Evolutionary conservation across 345 rosid genomes (phyloP).

Genomic region (Noccaea bulbosa): DNA sequence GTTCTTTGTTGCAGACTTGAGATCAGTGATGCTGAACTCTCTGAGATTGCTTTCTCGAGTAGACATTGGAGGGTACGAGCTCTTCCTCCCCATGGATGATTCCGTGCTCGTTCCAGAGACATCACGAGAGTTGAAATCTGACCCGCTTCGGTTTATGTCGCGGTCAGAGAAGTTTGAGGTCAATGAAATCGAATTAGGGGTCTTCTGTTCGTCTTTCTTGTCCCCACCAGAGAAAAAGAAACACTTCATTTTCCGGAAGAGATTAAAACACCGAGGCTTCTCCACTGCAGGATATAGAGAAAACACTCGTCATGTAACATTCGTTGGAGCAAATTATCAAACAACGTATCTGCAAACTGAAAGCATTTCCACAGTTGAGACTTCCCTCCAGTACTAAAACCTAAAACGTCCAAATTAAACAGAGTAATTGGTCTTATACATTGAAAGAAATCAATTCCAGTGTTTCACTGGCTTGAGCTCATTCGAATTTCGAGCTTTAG

Average conservation of each 20-base stretch:
- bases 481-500: neutral
- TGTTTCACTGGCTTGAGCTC: neutral
- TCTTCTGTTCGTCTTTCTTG: conserved; percentile 59
- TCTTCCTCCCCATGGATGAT: conserved; percentile 66
- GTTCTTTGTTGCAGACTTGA: conserved; percentile 82
- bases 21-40: conserved; percentile 75
- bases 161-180: conserved; percentile 51
- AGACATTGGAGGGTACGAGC: conserved; percentile 50
- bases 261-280: conserved; percentile 31
- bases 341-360: conserved; percentile 17
- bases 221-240: conserved; percentile 57
- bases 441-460: conserved; percentile 12
- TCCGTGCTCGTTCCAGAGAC: conserved; percentile 60
- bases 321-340: conserved; percentile 26
- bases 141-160: conserved; percentile 56
- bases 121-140: conserved; percentile 67
- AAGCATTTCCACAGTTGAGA: neutral
- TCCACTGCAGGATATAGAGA: conserved; percentile 39
- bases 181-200: conserved; percentile 49
- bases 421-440: conserved; percentile 12
- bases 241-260: conserved; percentile 67
- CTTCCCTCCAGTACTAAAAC: neutral
- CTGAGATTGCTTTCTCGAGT: conserved; percentile 66
- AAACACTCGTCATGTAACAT: conserved; percentile 20
- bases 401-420: neutral